phyloP scores from a whole-genome alignment of 2,329 filamentous ascomycete genomes.

The Paecilomyces variotii region DNA sequence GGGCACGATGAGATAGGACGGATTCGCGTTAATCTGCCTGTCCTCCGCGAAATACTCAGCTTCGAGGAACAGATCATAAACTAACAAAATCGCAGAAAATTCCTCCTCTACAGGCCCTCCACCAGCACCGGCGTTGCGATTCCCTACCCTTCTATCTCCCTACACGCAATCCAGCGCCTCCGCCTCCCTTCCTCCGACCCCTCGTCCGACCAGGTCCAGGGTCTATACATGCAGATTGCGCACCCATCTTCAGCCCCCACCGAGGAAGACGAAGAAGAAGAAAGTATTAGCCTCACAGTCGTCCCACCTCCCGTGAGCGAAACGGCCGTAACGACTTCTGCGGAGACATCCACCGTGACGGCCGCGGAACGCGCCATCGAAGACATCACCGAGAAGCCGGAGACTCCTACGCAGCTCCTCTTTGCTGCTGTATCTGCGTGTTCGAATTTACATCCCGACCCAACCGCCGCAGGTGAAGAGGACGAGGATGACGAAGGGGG shows the following conservation, averaged over 20 bases:
- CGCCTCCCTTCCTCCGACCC: slow-evolving; percentile 20
- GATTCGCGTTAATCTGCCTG: background rate
- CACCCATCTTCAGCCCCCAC: slow-evolving; percentile 16
- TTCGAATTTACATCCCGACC: slow-evolving; percentile 42
- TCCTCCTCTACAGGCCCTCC: slow-evolving; percentile 33
- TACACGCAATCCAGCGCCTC: slow-evolving; percentile 41
- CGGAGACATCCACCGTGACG: slow-evolving; percentile 4
- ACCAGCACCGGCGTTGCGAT: slow-evolving; percentile 34
- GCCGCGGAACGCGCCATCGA: slow-evolving; percentile 14
- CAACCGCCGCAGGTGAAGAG: slow-evolving; percentile 27
- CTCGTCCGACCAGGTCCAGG: slow-evolving; percentile 27
- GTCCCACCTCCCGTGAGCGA: slow-evolving; percentile 25
- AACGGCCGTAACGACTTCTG: slow-evolving; percentile 3
- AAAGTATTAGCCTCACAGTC: slow-evolving; percentile 36
- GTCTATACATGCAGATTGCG: slow-evolving; percentile 42
- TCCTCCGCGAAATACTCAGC: background rate
- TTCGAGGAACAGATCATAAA: background rate
- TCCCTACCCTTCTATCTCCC: slow-evolving; percentile 41
- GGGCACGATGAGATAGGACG: background rate
- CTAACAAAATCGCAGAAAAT: slow-evolving; percentile 25
- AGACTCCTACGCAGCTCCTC: slow-evolving; percentile 33
- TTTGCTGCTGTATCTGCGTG: slow-evolving; percentile 41
- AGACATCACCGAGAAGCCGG: slow-evolving; percentile 19
- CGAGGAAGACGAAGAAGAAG: slow-evolving; percentile 33
- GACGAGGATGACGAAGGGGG: slow-evolving; percentile 24